phyloP scores from a whole-genome alignment of 2,329 filamentous ascomycete genomes.

The Fonsecaea multimorphosa region DNA sequence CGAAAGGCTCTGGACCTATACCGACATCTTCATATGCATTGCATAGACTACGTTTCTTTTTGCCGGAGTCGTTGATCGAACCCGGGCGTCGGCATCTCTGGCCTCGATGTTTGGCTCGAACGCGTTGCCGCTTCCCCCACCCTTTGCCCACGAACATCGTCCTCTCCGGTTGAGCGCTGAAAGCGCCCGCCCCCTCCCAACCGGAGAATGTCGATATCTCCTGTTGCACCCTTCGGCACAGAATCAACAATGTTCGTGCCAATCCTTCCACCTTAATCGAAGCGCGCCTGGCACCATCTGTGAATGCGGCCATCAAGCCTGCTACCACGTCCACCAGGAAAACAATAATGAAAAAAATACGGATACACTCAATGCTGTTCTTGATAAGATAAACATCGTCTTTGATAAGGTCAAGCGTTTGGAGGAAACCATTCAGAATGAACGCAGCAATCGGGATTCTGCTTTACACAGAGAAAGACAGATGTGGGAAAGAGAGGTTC shows the following conservation, averaged over 20 bases:
- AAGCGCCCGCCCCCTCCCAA: conserved; percentile 39
- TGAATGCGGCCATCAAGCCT: conserved; percentile 56
- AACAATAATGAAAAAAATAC: conserved; percentile 17
- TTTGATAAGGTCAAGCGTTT: conserved; percentile 40
- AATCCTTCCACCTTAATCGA: conserved; percentile 48
- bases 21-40: conserved; percentile 25
- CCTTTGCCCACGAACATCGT: conserved; percentile 36
- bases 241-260: conserved; percentile 52
- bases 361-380: conserved; percentile 24
- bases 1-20: conserved; percentile 12
- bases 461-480: conserved; percentile 39
- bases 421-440: conserved; percentile 40
- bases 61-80: conserved; percentile 16
- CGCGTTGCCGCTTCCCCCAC: conserved; percentile 34
- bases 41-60: conserved; percentile 10
- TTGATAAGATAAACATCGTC: conserved; percentile 33
- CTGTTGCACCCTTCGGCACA: conserved; percentile 39
- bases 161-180: conserved; percentile 38
- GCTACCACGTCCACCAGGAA: conserved; percentile 47
- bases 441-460: conserved; percentile 38
- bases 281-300: conserved; percentile 50
- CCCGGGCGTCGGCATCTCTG: conserved; percentile 9
- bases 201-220: conserved; percentile 44
- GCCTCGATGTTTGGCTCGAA: conserved; percentile 41
- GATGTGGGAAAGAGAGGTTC: conserved; percentile 41